phyloP scores from a whole-genome alignment of 2,329 filamentous ascomycete genomes.

The Didymella pomorum region DNA sequence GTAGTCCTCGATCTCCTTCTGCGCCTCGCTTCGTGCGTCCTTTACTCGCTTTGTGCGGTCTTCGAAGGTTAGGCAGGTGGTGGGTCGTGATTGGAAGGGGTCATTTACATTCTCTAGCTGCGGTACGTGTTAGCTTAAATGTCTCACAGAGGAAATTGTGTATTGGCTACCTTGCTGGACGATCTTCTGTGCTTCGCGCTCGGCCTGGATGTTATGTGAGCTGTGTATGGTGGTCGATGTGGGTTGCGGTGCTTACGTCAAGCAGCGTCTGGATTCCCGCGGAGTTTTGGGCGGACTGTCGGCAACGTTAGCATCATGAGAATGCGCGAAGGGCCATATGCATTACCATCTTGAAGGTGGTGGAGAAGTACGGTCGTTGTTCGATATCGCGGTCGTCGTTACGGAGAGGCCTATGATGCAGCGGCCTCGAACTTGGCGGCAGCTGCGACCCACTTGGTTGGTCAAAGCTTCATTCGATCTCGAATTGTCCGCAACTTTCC shows the following conservation, averaged over 20 bases:
- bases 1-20: constrained; percentile 97
- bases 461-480: constrained; percentile 43
- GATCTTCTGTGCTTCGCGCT: constrained; percentile 98
- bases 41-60: constrained; percentile 97
- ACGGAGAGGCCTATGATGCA: constrained; percentile 37
- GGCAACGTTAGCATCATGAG: constrained; percentile 33
- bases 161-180: constrained; percentile 82
- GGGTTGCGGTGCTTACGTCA: constrained; percentile 73
- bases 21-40: constrained; percentile 94
- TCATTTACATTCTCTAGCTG: constrained; percentile 84
- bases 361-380: constrained; percentile 22
- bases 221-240: constrained; percentile 32
- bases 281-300: constrained; percentile 95
- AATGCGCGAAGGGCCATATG: too few species aligned
- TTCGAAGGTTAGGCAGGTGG: constrained; percentile 50
- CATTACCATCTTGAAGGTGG: constrained; percentile 39
- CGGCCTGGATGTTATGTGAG: constrained; percentile 71
- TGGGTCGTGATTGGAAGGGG: constrained; percentile 6
- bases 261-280: constrained; percentile 98
- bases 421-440: constrained; percentile 34
- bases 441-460: constrained; percentile 25
- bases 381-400: constrained; percentile 31
- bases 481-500: constrained; percentile 26
- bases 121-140: constrained; percentile 25
- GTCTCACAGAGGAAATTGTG: neutral